Evolutionary conservation across 768 basidiomycete genomes (phyloP).

Genomic region (Amanita fuliginea): DNA sequence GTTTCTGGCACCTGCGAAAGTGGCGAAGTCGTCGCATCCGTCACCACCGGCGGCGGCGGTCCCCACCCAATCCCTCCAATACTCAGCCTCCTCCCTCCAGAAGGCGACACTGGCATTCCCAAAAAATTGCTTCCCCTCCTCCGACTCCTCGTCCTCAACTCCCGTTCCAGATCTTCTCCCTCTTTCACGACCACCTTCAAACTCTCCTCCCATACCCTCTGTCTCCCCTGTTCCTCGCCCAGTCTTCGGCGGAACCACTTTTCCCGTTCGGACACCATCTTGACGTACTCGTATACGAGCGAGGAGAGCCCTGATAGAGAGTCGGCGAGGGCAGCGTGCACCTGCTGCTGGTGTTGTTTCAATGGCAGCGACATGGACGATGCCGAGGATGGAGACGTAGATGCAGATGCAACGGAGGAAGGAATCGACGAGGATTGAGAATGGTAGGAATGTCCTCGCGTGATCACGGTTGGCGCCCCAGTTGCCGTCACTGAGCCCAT

Average conservation of each 20-base stretch:
- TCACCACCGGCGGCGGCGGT: too few relatives aligned
- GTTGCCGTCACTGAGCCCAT: constrained; percentile 22
- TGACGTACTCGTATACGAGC: constrained; percentile 55
- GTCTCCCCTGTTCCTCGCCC: constrained; percentile 50
- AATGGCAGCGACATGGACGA: not conserved
- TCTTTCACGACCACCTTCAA: constrained; percentile 77
- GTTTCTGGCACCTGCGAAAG: not conserved
- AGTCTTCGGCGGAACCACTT: constrained; percentile 64
- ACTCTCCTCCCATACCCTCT: constrained; percentile 83
- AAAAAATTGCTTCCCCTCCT: constrained; percentile 51
- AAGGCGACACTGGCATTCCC: constrained; percentile 1
- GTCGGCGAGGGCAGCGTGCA: constrained; percentile 46
- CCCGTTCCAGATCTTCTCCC: constrained; percentile 73
- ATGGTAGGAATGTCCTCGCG: constrained; percentile 3
- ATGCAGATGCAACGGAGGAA: not conserved
- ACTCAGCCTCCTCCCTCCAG: constrained; percentile 6
- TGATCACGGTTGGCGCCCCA: not conserved
- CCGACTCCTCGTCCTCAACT: constrained; percentile 52
- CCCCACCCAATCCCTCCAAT: not conserved
- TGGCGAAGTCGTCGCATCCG: not conserved
- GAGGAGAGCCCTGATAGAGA: constrained; percentile 45
- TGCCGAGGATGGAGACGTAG: not conserved
- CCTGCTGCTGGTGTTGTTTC: constrained; percentile 9
- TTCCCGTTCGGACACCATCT: constrained; percentile 71
- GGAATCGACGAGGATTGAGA: not conserved